These are phyloP conservation scores for Penicillium sp. DNA, from an alignment of 2,329 filamentous ascomycete species.

Conservation along the genomic window DNA sequence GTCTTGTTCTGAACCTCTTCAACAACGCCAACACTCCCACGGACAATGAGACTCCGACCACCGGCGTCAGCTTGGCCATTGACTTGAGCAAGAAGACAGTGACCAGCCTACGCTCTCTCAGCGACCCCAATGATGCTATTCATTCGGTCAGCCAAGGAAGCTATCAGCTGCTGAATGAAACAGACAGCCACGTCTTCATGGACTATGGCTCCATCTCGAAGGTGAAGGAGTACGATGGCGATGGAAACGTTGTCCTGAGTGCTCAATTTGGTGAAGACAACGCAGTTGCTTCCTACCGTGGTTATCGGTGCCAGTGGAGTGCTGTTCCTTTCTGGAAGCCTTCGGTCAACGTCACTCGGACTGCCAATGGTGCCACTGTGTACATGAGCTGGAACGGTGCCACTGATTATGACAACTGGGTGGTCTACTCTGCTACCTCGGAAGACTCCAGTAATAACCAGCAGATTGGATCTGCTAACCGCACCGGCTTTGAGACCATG, in stretches of 20 bases:
- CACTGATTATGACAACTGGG: constrained; percentile 10
- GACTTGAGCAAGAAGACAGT: constrained; percentile 26
- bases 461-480: constrained; percentile 5
- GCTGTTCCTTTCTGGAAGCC: constrained; percentile 37
- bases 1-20: constrained; percentile 35
- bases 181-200: constrained; percentile 35
- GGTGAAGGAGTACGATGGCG: constrained; percentile 41
- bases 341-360: constrained; percentile 22
- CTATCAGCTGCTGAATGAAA: constrained; percentile 29
- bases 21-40: constrained; percentile 37
- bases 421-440: constrained; percentile 8
- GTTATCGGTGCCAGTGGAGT: constrained; percentile 40
- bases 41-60: constrained; percentile 26
- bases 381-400: constrained; percentile 21
- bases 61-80: constrained; percentile 27
- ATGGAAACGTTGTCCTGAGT: constrained; percentile 36
- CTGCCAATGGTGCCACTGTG: constrained; percentile 9
- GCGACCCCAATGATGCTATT: constrained; percentile 28
- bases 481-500: constrained; percentile 15
- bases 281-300: constrained; percentile 39
- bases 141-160: constrained; percentile 36
- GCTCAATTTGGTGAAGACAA: constrained; percentile 38
- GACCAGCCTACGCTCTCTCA: constrained; percentile 25
- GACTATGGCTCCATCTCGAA: constrained; percentile 41
- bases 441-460: neutral